These are phyloP conservation scores for Torulaspora globosa DNA, from an alignment of 1,139 yeast genomes.

Conservation along the genomic window DNA sequence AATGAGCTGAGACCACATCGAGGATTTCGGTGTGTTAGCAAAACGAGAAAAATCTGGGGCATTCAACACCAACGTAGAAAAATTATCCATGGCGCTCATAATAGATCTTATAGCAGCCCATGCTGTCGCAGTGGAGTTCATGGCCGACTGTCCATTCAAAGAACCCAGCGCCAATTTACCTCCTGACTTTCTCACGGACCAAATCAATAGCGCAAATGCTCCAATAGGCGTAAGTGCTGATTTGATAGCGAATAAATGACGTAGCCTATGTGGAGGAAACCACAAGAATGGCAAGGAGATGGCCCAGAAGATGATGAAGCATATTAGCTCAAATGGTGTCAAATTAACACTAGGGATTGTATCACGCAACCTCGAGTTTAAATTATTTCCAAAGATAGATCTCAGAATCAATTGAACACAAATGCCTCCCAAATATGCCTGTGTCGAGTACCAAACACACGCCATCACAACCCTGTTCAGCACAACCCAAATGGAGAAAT, in stretches of 20 bases:
- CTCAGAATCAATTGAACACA: slow-evolving; percentile 69
- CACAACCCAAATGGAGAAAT: slow-evolving; percentile 76
- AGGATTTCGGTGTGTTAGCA: slow-evolving; percentile 52
- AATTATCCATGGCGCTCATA: slow-evolving; percentile 78
- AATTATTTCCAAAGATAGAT: slow-evolving; percentile 61
- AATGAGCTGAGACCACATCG: slow-evolving; percentile 52
- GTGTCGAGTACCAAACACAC: slow-evolving; percentile 80
- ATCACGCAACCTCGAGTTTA: slow-evolving; percentile 47
- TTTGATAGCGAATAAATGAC: slow-evolving; percentile 75
- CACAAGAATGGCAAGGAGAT: slow-evolving; percentile 71
- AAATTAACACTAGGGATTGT: slow-evolving; percentile 46
- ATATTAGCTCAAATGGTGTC: slow-evolving; percentile 63
- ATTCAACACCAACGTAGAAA: slow-evolving; percentile 79
- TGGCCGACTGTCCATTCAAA: slow-evolving; percentile 38
- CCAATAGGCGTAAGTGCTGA: slow-evolving; percentile 74
- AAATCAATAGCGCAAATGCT: slow-evolving; percentile 69
- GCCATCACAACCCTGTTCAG: slow-evolving; percentile 78
- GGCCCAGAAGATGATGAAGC: slow-evolving; percentile 75
- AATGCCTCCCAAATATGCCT: slow-evolving; percentile 77
- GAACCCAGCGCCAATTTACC: slow-evolving; percentile 32
- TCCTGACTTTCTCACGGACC: slow-evolving; percentile 58
- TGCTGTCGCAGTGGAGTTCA: slow-evolving; percentile 47
- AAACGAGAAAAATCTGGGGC: slow-evolving; percentile 92
- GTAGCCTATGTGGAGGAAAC: slow-evolving; percentile 74
- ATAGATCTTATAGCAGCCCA: slow-evolving; percentile 78